Evolutionary conservation across 257 asterid genomes (phyloP).

Genomic region (Catharanthus roseus): DNA sequence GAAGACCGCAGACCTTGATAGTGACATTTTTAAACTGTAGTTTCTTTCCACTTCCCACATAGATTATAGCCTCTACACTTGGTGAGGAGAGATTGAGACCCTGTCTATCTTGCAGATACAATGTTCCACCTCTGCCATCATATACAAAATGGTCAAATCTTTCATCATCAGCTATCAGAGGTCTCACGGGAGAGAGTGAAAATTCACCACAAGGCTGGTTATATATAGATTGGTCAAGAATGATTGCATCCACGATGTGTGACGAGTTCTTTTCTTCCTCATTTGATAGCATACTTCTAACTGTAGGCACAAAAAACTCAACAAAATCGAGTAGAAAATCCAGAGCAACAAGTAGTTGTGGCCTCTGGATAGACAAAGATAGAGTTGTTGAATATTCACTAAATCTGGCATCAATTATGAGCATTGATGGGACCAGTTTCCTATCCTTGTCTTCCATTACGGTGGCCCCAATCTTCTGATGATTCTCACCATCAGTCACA

Average conservation of each 20-base stretch:
- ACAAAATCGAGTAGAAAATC: constrained; percentile 84
- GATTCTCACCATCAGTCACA: constrained; percentile 28
- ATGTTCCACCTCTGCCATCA: constrained; percentile 89
- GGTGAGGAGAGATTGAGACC: constrained; percentile 55
- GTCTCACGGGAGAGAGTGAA: constrained; percentile 67
- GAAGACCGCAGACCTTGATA: constrained; percentile 50
- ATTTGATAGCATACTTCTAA: constrained; percentile 57
- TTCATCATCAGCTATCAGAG: constrained; percentile 87
- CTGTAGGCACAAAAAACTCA: constrained; percentile 92
- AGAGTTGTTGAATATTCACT: constrained; percentile 48
- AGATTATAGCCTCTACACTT: constrained; percentile 67
- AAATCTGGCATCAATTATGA: constrained; percentile 81
- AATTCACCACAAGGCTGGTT: constrained; percentile 62
- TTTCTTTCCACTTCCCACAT: constrained; percentile 86
- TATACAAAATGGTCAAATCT: constrained; percentile 64
- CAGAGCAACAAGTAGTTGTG: constrained; percentile 91
- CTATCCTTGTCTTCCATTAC: constrained; percentile 28
- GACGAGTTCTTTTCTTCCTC: constrained; percentile 56
- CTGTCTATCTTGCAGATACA: constrained; percentile 70
- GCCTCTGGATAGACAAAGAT: constrained; percentile 91
- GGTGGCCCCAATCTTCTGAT: constrained; percentile 22
- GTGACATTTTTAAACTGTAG: constrained; percentile 81
- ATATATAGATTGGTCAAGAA: constrained; percentile 68
- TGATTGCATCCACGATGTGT: constrained; percentile 52
- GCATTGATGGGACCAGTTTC: constrained; percentile 68